Percentiles rank a stretch among this genome's conserved stretches.
phyloP scores from a whole-genome alignment of 306 rosid genomes.

The Phaseolus lunatus region DNA sequence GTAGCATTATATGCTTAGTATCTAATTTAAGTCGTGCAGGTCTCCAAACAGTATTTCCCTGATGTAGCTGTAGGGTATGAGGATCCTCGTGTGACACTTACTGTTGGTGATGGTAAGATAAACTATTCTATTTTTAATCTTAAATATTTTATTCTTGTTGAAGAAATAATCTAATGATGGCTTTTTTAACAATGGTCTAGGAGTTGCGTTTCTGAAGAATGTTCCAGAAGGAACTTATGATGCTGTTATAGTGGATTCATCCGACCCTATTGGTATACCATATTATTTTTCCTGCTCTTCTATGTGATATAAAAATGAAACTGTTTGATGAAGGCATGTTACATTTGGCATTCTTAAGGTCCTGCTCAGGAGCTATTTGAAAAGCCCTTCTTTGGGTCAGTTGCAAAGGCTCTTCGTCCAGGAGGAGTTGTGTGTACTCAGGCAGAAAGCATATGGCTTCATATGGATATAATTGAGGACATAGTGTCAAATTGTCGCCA shows the following conservation, averaged over 20 bases:
- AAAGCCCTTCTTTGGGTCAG: constrained; percentile 85
- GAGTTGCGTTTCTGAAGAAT: constrained; percentile 91
- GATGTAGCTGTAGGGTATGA: constrained; percentile 79
- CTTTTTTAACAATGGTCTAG: constrained; percentile 56
- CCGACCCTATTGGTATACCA: constrained; percentile 91
- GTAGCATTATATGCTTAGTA: not conserved
- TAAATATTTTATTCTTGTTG: not conserved
- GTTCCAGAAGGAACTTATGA: constrained; percentile 91
- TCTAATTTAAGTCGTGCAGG: constrained; percentile 54
- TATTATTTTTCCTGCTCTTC: constrained; percentile 8
- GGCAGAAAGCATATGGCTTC: constrained; percentile 99
- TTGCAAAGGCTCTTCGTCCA: constrained; percentile 91
- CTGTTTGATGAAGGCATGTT: constrained; percentile 24
- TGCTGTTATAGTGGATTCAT: constrained; percentile 96
- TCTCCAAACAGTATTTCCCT: constrained; percentile 89
- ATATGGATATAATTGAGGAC: constrained; percentile 93
- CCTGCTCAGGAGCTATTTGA: constrained; percentile 99
- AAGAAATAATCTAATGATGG: constrained; percentile 35
- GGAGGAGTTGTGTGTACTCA: constrained; percentile 98
- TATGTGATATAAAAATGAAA: constrained; percentile 11
- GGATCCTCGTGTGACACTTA: constrained; percentile 92
- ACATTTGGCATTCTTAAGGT: constrained; percentile 60
- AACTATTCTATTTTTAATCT: constrained; percentile 10
- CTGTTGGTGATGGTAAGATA: constrained; percentile 85
- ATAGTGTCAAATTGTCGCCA: constrained; percentile 84